Base-by-base conservation (phyloP, 2,329 filamentous ascomycete species). In the Botrytis hyacinthi region DNA sequence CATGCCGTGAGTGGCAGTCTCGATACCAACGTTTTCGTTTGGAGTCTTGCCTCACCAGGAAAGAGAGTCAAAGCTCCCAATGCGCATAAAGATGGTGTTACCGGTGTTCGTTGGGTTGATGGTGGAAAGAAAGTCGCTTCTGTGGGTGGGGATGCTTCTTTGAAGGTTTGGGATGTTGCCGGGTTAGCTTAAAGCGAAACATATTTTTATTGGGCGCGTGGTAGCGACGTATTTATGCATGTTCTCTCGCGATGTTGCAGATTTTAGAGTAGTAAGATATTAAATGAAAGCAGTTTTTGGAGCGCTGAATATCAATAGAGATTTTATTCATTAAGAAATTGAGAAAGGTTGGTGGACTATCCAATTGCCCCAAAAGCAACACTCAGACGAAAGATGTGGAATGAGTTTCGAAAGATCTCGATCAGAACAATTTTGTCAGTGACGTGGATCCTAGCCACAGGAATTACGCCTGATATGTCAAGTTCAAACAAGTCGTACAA, bases 51-150 rank as follows among this genome's bases (percentile, higher is more conserved):
- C 61, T 93, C 93, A 81, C 95, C 95, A 0, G 94, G 93, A 3
- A 93, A 93, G 82, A 88, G 95, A 77, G 88, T 97, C 77, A 95
- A 96, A 85, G 91, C 90, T 22, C 84, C 90, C 35, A 97, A 97
- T 80, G 94, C 95, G 68, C 96, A 99, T 84, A 98, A 98, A 84
- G 96, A 98, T 80, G 96, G 96, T 16, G 94, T 98, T 29, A 94
- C 92, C 77, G 95, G 93, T 26, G 92, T 98, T 26, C 88, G 88
- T 20, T 99, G 95, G 94, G 86, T 93, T 22, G 87, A 87, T 42
- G 89, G 87, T 14, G 86, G 86, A 73, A 83, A 83, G 29, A 93
- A 88, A 83, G 86, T 98, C 68, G 90, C 93, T 16, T 97, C 92
- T 78, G 89, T 90, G 7, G 96, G 96, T 63, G 93, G 91, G 18